A percentile compares a stretch with the other conserved stretches of the same genome.
phyloP scores from a whole-genome alignment of 2,329 filamentous ascomycete species.

The Exophiala calicioides region DNA sequence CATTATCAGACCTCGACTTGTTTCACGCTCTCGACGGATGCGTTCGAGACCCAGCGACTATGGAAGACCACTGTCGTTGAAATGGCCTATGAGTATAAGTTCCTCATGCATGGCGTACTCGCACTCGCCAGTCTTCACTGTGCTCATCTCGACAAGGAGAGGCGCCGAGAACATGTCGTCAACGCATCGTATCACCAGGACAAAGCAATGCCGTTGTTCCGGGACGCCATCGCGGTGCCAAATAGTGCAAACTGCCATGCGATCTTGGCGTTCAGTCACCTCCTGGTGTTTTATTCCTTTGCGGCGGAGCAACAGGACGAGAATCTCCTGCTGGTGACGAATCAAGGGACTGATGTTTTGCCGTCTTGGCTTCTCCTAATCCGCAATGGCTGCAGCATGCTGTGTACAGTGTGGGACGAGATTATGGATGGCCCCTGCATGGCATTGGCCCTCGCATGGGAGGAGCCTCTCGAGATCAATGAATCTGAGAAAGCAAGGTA shows the following conservation, averaged over 20 bases:
- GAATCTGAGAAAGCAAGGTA: not conserved
- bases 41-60: conserved; percentile 3
- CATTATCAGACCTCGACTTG: conserved; percentile 7
- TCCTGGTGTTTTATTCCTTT: conserved; percentile 29
- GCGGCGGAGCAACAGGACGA: conserved; percentile 26
- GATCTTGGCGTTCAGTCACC: conserved; percentile 9
- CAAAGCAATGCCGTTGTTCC: conserved; percentile 33
- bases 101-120: conserved; percentile 7
- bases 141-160: conserved; percentile 25
- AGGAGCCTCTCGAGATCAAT: conserved; percentile 33
- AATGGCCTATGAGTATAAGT: conserved; percentile 5
- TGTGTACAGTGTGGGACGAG: conserved; percentile 28
- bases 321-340: conserved; percentile 27
- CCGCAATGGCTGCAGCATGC: conserved; percentile 31
- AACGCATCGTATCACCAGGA: conserved; percentile 27
- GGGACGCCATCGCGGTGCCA: conserved; percentile 22
- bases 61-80: conserved; percentile 7
- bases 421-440: conserved; percentile 22
- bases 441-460: conserved; percentile 33
- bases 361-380: conserved; percentile 32
- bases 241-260: conserved; percentile 15
- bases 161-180: conserved; percentile 24
- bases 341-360: not conserved
- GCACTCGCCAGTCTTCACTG: conserved; percentile 10
- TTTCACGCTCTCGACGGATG: not conserved